Conservation (phyloP, 176 grass and related monocot genomes). For the Themeda triandra region DNA sequence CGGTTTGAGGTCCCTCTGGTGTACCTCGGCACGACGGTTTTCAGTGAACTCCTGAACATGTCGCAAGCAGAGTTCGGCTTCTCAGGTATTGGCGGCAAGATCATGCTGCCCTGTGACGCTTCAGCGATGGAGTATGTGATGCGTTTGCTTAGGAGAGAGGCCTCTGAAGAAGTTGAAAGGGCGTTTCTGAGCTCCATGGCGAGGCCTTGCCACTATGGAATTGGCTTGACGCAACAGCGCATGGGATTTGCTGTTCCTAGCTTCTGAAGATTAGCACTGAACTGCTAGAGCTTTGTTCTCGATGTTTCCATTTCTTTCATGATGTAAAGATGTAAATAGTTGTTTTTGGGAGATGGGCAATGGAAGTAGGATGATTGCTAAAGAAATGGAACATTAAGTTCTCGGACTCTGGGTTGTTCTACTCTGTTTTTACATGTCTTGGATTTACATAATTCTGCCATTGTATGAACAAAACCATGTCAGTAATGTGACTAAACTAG, state of each 20-base stretch:
- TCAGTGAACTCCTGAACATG: conserved; percentile 39
- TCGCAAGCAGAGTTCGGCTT: conserved; percentile 61
- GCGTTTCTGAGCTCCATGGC: conserved; percentile 25
- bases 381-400: background rate
- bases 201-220: background rate
- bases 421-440: background rate
- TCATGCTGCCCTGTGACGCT: conserved; percentile 42
- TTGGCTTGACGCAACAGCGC: background rate
- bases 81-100: conserved; percentile 15
- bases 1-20: conserved; percentile 46
- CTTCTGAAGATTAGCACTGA: background rate
- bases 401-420: background rate
- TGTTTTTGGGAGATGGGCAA: background rate
- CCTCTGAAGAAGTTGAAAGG: conserved; percentile 44
- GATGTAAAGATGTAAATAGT: conserved; percentile 11
- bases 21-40: conserved; percentile 33
- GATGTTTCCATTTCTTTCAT: background rate
- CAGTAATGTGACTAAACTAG: no score
- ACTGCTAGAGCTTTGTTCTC: background rate
- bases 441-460: background rate
- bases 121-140: conserved; percentile 40
- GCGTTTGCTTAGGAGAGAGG: conserved; percentile 27
- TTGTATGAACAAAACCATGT: background rate
- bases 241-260: background rate
- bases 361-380: background rate